Base-by-base conservation (phyloP, 1,139 yeast species). In the Pichia sp. region DNA sequence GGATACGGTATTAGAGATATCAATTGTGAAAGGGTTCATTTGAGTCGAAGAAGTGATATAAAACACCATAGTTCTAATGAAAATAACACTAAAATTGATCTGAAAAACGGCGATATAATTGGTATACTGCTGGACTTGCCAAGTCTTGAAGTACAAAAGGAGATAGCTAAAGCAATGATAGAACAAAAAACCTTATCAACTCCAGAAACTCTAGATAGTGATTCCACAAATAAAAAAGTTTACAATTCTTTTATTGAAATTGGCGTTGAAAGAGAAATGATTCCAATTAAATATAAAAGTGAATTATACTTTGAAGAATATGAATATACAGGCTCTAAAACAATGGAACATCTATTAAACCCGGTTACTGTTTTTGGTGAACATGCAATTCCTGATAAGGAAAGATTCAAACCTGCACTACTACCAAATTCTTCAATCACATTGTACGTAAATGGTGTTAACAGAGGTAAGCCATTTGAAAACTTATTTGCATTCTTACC, bases 1-100 rank as follows among this genome's bases (percentile, higher is more conserved):
- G 92, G 97, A 0, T 92, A 94, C 64, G 97, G 96, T 0, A 61
- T 92, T 12, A 71, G 97, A 51, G 97, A 90, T 65, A 74, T 76
- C 34, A 74, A 74, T n/a, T 95, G 97, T 1, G 85, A 86, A 54
- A 78, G 77, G 38, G 74, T 92, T 41, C 95, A 92, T 53, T 65
- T 85, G 40, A 82, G 92, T 53, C 72, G 94, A 44, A 88, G 90
- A 0, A 66, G 68, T 41, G 72, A 71, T 23, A 34, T 50, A 15
- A 44, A 36, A 26, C 16, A 18, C 7, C 27, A n/a, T 16, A 16
- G 9, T 16, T 3, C 22, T 3, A 3, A 16, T 25, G 35, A 23
- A 13, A 15, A 8, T n/a, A 26, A 78, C 73, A 35, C 61, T 6
- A 48, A 48, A 7, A 74, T 65, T 38, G 80, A 85, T 3, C 80